Base-by-base conservation (phyloP, 495 filamentous ascomycete species). In the Sporormia fimetaria region DNA sequence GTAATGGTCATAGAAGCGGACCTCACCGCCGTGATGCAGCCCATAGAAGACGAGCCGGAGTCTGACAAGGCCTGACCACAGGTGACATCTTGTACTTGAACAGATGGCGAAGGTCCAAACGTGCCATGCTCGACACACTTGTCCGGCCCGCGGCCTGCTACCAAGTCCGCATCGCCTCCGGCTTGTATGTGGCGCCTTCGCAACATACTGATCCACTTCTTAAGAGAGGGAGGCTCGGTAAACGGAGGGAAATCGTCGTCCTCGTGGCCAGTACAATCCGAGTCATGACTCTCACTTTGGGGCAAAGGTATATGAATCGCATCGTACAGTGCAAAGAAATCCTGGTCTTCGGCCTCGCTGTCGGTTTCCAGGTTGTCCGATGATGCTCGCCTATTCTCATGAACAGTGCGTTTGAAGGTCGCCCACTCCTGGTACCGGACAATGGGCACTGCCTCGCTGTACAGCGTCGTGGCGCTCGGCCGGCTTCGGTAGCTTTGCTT, bases 1-100 rank as follows among this genome's bases (percentile, higher is more conserved):
- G 76, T 70, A 27, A 83, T 62, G 37, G 81, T 92, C 20, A 81
- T 63, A 30, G 76, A 81, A 25, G 80, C 76, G 15, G 84, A 87
- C 53, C 79, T 87, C 38, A 88, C 71, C 8, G 73, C 78, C 11
- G 76, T 74, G 16, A 94, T 72, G 40, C 83, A 80, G 6, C 64
- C 75, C 43, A 80, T 74, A 5, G 86, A 92, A 15, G 81, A 82
- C 21, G 67, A 69, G 2, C 71, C 72, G 1, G 83, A 87, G 1
- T 70, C 70, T 14, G 74, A 73, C 47, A 75, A 65, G 49, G 57
- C 67, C n/a, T n/a, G n/a, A n/a, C n/a, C n/a, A n/a, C n/a, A n/a
- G n/a, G n/a, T n/a, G n/a, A n/a, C n/a, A n/a, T n/a, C n/a, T n/a
- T n/a, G 16, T 4, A 37, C 12, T 30, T 28, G 25, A 7, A 33